Evolutionary conservation across 192 early-diverging fungal species (phyloP), one percentile per base, ranked within the genome.

Genomic region (Phycomyces blakesleeanus): DNA sequence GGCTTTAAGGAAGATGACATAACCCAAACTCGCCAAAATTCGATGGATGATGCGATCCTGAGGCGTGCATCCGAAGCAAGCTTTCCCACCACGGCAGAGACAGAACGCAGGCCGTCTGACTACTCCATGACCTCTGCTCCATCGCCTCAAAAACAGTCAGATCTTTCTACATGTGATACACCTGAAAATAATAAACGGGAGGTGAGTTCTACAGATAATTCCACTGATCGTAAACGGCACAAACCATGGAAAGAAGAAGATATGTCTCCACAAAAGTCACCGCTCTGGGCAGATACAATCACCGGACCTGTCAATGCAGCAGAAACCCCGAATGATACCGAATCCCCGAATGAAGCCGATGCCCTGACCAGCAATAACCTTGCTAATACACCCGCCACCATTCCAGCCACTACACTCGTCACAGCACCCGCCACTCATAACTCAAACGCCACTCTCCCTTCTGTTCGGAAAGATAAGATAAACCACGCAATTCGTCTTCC

Each of bases 1-100:
- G 18, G 59, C 14, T 38, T 5, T 50, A 61, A 50, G 29, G 3
- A 56, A 38, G 10, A 50, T 50, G 21, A 11, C 38, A 41, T 41
- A n/a, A 41, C 40, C 34, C 7, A 9, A 22, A 41, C 51, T n/a
- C 29, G 61, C 6, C 37, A 54, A 3, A 63, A 63, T 26, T 63
- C 61, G 53, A 63, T 54, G 14, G 57, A 59, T 25, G 39, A 40
- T 12, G n/a, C 39, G n/a, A 7, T 7, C 2, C 29, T 5, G 29
- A 34, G 29, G 29, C 29, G 29, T 7, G 2, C 29, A 34, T 34
- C 29, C 29, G 29, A 34, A 34, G 29, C 29, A 5, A 34, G 29
- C 29, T 34, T 34, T 34, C 29, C 29, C 7, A 34, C 29, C 29
- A 34, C 29, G 5, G 40, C 11, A 14, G 6, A 41, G 16, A 41